Base-by-base conservation (phyloP, 1,284 basidiomycete species). In the Ustilago hordei region DNA sequence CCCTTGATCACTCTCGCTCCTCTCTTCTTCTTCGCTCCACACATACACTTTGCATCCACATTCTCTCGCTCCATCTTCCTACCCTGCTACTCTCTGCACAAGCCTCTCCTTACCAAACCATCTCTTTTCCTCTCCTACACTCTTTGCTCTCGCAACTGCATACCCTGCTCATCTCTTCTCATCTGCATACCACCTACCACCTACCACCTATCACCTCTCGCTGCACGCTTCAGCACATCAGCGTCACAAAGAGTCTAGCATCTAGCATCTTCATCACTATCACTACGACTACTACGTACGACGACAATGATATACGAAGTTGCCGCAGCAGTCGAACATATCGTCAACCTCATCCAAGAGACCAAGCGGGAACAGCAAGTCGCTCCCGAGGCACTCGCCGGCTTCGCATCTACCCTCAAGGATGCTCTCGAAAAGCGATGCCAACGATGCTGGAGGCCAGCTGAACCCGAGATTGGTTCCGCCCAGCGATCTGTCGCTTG, bases 291-390 rank as follows among this genome's bases (percentile, higher is more conserved):
- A 28, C 23, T 28, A 28, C 23, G 23, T 28, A 28, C 23, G 23
- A 28, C 38, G 15, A 53, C 54, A 43, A 80, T 80, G 78, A 69
- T 78, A 63, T 67, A 69, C 64, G 78, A 80, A 66, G 70, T 80
- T 19, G 64, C 67, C 8, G 78, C 78, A 12, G 76, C 75, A 19
- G 73, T 76, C 52, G 64, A 68, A 4, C 67, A 78, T 69, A 65
- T 80, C 38, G 36, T 64, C 47, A 50, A 54, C 28, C 75, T 78
- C 47, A 57, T 75, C 28, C 43, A 55, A 32, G 15, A 47, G 3
- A 41, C 60, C 45, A 54, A 72, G 35, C 62, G 60, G 2, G 6
- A 34, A 2, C 56, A 55, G 11, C 62, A 64, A 12, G 9, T 73
- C 36, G 48, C 67, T 19, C n/a, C 64, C 9, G 61, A 70, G 34